A percentile compares a stretch with the other conserved stretches of the same genome.
Evolutionary conservation across 106 monocot genomes (phyloP).

Genomic region (Dendrobium officinale): DNA sequence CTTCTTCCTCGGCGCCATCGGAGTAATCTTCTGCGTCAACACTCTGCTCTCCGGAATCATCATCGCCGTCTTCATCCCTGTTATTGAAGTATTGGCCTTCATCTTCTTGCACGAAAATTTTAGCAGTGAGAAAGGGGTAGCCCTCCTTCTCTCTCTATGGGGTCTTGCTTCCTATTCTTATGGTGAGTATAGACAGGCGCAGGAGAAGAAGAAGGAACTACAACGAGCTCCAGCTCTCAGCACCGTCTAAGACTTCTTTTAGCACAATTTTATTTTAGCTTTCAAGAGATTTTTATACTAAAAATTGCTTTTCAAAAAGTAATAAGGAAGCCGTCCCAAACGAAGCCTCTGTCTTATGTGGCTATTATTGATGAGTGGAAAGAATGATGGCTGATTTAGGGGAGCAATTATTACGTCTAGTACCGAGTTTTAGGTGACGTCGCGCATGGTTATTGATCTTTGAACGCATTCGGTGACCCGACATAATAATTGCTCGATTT

Average conservation of each 20-base stretch:
- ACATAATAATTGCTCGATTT: no score
- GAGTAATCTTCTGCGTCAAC: slow-evolving; percentile 41
- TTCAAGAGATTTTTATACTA: no score
- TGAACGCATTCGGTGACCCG: no score
- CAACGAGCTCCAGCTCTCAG: not conserved
- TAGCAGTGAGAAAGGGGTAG: slow-evolving; percentile 36
- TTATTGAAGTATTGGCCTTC: slow-evolving; percentile 45
- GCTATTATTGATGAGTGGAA: no score
- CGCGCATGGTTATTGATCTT: no score
- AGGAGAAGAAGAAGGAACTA: slow-evolving; percentile 11
- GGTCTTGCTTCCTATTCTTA: slow-evolving; percentile 54
- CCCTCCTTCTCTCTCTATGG: slow-evolving; percentile 47
- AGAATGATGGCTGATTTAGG: no score
- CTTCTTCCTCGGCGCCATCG: slow-evolving; percentile 47
- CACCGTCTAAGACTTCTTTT: not conserved
- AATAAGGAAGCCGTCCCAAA: no score
- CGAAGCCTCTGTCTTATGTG: no score
- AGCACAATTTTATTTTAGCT: no score
- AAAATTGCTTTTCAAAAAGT: no score
- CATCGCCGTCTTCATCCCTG: slow-evolving; percentile 41
- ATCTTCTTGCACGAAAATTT: slow-evolving; percentile 43
- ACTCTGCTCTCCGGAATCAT: slow-evolving; percentile 59
- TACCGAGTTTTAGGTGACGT: no score
- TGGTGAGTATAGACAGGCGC: slow-evolving; percentile 27
- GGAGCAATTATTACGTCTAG: no score